Evolutionary conservation across 345 rosid species (phyloP).

Genomic region (Linum usitatissimum): DNA sequence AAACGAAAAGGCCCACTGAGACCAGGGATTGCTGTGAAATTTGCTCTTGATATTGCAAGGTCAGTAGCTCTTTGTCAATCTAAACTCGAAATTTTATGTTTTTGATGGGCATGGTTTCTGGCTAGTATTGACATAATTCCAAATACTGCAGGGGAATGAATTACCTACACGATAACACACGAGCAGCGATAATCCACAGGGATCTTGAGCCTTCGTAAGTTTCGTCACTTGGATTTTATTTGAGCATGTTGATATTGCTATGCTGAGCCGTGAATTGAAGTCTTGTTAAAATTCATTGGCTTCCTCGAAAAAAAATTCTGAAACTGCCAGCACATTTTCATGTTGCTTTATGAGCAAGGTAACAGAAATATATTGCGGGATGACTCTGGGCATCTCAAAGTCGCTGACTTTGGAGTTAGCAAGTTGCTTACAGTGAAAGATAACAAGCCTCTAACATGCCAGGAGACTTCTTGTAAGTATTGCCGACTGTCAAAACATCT

Average conservation of each 20-base stretch:
- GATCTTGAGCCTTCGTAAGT: constrained; percentile 99
- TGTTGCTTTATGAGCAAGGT: constrained; percentile 23
- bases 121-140: constrained; percentile 4
- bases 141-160: constrained; percentile 70
- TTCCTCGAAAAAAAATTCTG: constrained; percentile 19
- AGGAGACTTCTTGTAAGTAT: constrained; percentile 59
- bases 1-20: constrained; percentile 49
- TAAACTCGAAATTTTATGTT: not conserved
- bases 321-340: constrained; percentile 21
- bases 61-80: constrained; percentile 12
- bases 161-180: constrained; percentile 85
- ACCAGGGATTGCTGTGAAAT: constrained; percentile 48
- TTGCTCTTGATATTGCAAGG: constrained; percentile 98
- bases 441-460: constrained; percentile 56
- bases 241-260: not conserved
- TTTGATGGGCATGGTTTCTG: not conserved
- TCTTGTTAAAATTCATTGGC: constrained; percentile 16
- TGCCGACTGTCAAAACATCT: constrained; percentile 4
- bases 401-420: constrained; percentile 95
- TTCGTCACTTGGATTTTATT: constrained; percentile 8
- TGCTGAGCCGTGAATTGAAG: constrained; percentile 2
- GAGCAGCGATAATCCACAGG: constrained; percentile 81
- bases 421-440: constrained; percentile 81
- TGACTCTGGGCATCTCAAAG: constrained; percentile 90
- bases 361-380: constrained; percentile 86